Evolutionary conservation across 768 basidiomycete species (phyloP).

Genomic region (Panellus pusillus): DNA sequence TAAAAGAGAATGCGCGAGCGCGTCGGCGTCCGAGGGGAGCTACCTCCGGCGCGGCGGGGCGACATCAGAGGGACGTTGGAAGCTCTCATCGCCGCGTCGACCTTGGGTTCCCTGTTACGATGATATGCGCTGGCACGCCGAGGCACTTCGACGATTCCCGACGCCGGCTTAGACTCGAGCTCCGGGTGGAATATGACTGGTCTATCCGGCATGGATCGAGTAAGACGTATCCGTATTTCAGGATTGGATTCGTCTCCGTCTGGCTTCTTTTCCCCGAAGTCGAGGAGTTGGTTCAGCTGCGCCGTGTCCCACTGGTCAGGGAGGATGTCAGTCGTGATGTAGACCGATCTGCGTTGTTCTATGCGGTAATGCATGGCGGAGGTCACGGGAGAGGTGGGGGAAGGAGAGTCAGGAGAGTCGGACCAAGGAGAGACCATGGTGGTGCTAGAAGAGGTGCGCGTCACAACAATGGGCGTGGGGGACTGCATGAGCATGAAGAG

Average conservation of each 20-base stretch:
- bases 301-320: slow-evolving; percentile 44
- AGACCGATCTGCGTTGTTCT: slow-evolving; percentile 48
- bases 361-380: slow-evolving; percentile 44
- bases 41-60: slow-evolving; percentile 9
- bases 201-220: slow-evolving; percentile 32
- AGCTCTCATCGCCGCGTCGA: neutral
- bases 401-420: slow-evolving; percentile 16
- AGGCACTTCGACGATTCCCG: slow-evolving; percentile 13
- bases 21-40: slow-evolving; percentile 25
- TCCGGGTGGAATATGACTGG: slow-evolving; percentile 20
- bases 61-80: slow-evolving; percentile 22
- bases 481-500: slow-evolving; percentile 8
- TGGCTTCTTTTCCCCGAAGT: slow-evolving; percentile 36
- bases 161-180: slow-evolving; percentile 9
- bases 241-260: slow-evolving; percentile 18
- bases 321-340: slow-evolving; percentile 43
- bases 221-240: slow-evolving; percentile 29
- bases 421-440: slow-evolving; percentile 22
- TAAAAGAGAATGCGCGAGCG: slow-evolving; percentile 57
- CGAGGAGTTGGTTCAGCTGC: slow-evolving; percentile 41
- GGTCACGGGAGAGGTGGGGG: slow-evolving; percentile 24
- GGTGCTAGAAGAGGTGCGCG: slow-evolving; percentile 22
- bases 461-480: slow-evolving; percentile 16
- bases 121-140: slow-evolving; percentile 11
- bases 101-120: slow-evolving; percentile 14